Percentiles rank a stretch among this genome's conserved stretches.
Evolutionary conservation across 2,329 filamentous ascomycete species (phyloP).

Genomic region (Fusarium sulawesiense): DNA sequence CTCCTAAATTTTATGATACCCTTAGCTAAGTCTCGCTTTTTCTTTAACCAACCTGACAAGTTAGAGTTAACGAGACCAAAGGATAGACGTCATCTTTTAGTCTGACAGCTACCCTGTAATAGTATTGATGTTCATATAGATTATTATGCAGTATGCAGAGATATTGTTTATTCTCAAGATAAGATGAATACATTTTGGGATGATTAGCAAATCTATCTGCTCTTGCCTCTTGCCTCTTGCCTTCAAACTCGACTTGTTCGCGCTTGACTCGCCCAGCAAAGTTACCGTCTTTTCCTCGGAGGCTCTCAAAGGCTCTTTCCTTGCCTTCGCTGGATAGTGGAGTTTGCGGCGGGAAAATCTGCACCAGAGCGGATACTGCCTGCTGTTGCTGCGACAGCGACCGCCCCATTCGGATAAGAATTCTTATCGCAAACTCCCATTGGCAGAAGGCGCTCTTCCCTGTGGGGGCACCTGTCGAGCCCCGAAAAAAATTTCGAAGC

Average conservation of each 20-base stretch:
- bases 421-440: conserved; percentile 48
- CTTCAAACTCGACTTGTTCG: background rate
- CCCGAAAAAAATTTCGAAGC: conserved; percentile 53
- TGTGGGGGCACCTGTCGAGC: conserved; percentile 36
- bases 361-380: conserved; percentile 38
- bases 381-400: conserved; percentile 52
- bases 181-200: background rate
- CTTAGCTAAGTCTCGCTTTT: no score
- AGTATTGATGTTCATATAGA: background rate
- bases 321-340: conserved; percentile 10
- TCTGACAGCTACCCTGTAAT: background rate
- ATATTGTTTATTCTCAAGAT: background rate
- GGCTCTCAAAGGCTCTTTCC: conserved; percentile 2
- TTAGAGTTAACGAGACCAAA: background rate
- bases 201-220: background rate
- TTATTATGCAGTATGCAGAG: background rate
- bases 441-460: conserved; percentile 36
- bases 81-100: background rate
- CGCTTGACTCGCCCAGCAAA: conserved; percentile 9
- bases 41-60: no score
- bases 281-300: conserved; percentile 21
- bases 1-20: no score
- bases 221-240: background rate
- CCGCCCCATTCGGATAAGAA: conserved; percentile 43
- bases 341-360: conserved; percentile 40